A percentile compares a stretch with the other conserved stretches of the same genome.
Conservation (phyloP, 371 early-diverging fungal species). For the Syncephalastrum monosporum region DNA sequence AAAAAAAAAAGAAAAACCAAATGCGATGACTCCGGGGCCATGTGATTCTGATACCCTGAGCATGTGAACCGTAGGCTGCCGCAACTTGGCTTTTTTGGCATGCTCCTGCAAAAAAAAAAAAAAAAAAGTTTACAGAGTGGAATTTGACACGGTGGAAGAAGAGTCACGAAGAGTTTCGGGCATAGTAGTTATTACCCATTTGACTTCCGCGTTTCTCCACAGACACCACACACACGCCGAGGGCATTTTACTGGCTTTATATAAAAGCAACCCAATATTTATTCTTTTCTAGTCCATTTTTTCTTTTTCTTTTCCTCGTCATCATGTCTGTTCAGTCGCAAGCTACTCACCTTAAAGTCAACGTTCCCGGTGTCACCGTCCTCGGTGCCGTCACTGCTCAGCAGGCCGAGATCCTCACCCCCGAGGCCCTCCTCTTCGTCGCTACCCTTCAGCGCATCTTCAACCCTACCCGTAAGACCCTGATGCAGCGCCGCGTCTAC, state of each 20-base stretch:
- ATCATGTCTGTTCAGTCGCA: slow-evolving; percentile 23
- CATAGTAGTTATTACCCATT: slow-evolving; percentile 2
- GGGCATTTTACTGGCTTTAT: too few relatives aligned
- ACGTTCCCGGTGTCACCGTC: slow-evolving; percentile 65
- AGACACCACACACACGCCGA: neutral
- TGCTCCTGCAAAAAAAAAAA: slow-evolving; percentile 5
- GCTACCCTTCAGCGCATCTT: slow-evolving; percentile 86
- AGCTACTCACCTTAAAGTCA: slow-evolving; percentile 19
- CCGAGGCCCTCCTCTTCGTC: slow-evolving; percentile 78
- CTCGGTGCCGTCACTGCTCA: slow-evolving; percentile 60
- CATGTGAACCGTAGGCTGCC: neutral
- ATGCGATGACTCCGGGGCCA: slow-evolving; percentile 6
- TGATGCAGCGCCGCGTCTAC: slow-evolving; percentile 71
- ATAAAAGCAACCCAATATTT: too few relatives aligned
- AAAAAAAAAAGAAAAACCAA: neutral
- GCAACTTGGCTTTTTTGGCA: too few relatives aligned
- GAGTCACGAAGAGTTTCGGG: slow-evolving; percentile 2
- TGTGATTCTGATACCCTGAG: slow-evolving; percentile 3
- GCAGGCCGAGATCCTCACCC: slow-evolving; percentile 73
- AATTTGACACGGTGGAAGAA: slow-evolving; percentile 6
- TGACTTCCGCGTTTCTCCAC: slow-evolving; percentile 10
- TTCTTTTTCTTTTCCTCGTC: slow-evolving; percentile 3
- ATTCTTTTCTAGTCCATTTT: neutral
- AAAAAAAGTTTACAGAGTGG: slow-evolving; percentile 7
- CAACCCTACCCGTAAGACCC: slow-evolving; percentile 80